A percentile compares a stretch with the other conserved stretches of the same genome.
Conservation (phyloP, 1,139 yeast species). For the Candida neerlandica region DNA sequence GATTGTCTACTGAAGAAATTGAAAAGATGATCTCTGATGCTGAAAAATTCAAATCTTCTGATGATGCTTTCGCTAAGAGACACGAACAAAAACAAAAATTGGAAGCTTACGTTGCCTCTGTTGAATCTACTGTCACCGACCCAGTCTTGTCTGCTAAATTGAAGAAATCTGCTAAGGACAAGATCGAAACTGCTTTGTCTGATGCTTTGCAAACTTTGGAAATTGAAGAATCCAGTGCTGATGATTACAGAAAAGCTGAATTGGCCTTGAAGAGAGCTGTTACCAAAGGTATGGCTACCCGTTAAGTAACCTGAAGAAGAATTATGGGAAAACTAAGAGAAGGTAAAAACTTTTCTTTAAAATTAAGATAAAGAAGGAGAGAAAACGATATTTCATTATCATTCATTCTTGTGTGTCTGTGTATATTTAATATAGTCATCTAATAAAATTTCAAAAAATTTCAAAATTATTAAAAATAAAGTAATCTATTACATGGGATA, state of each 20-base stretch:
- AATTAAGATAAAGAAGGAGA: background rate
- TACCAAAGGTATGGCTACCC: conserved; percentile 99
- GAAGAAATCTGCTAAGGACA: conserved; percentile 97
- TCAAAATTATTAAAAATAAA: conserved; percentile 11
- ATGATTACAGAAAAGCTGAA: conserved; percentile 99
- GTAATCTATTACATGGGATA: background rate
- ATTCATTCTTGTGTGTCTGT: conserved; percentile 8
- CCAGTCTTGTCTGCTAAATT: conserved; percentile 98
- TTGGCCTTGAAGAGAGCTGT: conserved; percentile 98
- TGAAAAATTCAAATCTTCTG: conserved; percentile 98
- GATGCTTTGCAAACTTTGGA: conserved; percentile 98
- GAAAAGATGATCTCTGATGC: conserved; percentile 99
- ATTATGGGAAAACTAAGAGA: background rate
- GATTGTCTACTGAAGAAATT: conserved; percentile 96
- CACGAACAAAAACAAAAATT: conserved; percentile 99
- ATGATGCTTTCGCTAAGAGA: conserved; percentile 99
- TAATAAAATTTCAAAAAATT: conserved; percentile 10
- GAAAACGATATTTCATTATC: background rate
- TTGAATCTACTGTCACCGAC: conserved; percentile 96
- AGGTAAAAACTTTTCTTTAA: background rate
- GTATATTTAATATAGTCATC: conserved; percentile 13
- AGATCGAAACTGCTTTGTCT: conserved; percentile 97
- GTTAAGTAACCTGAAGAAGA: conserved; percentile 53
- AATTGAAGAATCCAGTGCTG: conserved; percentile 95
- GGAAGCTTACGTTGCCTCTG: conserved; percentile 98